Evolutionary conservation across 2,329 filamentous ascomycete genomes (phyloP).

Genomic region (Dactylellina parvicollis): DNA sequence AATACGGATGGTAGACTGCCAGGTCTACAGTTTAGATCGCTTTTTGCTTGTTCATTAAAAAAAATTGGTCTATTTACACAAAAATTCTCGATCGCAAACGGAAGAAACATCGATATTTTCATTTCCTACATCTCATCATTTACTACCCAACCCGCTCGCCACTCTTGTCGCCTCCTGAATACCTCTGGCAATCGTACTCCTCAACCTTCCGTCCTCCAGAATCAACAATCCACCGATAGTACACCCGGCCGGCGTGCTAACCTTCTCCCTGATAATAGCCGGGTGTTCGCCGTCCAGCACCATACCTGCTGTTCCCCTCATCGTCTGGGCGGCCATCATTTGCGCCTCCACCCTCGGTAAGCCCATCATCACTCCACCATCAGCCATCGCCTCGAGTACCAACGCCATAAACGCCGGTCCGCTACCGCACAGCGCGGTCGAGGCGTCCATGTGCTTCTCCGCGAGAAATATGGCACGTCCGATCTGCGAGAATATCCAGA

Average conservation of each 20-base stretch:
- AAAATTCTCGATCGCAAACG: constrained; percentile 6
- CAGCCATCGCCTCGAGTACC: constrained; percentile 77
- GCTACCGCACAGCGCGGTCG: constrained; percentile 77
- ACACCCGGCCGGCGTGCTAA: constrained; percentile 80
- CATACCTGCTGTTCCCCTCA: constrained; percentile 76
- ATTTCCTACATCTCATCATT: constrained; percentile 22
- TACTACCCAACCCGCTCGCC: constrained; percentile 59
- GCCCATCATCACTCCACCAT: constrained; percentile 82
- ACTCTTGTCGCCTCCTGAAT: constrained; percentile 65
- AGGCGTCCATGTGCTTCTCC: constrained; percentile 74
- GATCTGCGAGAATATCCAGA: constrained; percentile 80
- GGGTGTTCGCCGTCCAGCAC: constrained; percentile 78
- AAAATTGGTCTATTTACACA: constrained; percentile 36
- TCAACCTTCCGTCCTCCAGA: constrained; percentile 76
- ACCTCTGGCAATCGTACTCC: constrained; percentile 64
- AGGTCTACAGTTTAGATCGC: neutral
- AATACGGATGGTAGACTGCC: constrained; percentile 57
- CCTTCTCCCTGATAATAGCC: constrained; percentile 77
- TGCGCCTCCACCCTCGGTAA: constrained; percentile 76
- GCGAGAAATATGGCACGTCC: constrained; percentile 76
- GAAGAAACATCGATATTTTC: constrained; percentile 9
- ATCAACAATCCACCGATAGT: constrained; percentile 78
- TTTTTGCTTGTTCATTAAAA: constrained; percentile 31
- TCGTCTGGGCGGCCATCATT: constrained; percentile 80
- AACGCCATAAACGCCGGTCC: constrained; percentile 80